Base-by-base conservation (phyloP, 1,284 basidiomycete genomes). In the Tilletiopsis washingtonensis region DNA sequence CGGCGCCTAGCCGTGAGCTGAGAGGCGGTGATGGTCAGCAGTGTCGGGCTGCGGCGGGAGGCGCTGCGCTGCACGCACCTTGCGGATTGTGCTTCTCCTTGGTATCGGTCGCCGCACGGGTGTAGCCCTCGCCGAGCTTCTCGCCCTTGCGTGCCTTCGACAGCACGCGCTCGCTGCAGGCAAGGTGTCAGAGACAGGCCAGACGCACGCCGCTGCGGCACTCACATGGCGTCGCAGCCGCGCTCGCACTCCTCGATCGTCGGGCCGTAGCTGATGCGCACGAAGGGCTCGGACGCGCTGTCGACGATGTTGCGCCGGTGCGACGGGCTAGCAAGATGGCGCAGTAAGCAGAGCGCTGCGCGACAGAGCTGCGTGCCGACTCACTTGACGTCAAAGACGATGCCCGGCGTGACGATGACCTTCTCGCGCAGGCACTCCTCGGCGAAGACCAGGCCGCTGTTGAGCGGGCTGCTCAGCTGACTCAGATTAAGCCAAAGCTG, bases 401-500 rank as follows among this genome's bases (percentile, higher is more conserved):
- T 70, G 4, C 78, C 77, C 9, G 88, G 88, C 44, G 90, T 88
- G 49, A 89, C 86, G 58, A 91, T 90, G 23, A 85, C 84, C 74
- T 86, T 81, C 74, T 91, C 87, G 74, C 90, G 91, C 40, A 96
- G 79, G 32, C 89, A 77, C 75, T 94, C 91, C 70, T 96, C 91
- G 69, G 94, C 94, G 81, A 96, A 93, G 25, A 85, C 88, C 64
- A 94, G 76, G 19, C 91, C 91, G 61, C 87, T 88, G 76, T 90
- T 88, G 39, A 94, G 74, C 5, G 89, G 91, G 5, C 80, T 62
- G 6, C 86, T 85, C 26, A 93, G 79, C 44, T 77, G 77, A 61
- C 83, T 82, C 20, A 96, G 78, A 75, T 88, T 85, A 47, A 91
- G 80, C 88, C 90, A 94, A 72, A 93, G 84, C 83, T 84, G 40